phyloP scores from a whole-genome alignment of 352 stramenopile species.

The Globisporangium sylvaticum region DNA sequence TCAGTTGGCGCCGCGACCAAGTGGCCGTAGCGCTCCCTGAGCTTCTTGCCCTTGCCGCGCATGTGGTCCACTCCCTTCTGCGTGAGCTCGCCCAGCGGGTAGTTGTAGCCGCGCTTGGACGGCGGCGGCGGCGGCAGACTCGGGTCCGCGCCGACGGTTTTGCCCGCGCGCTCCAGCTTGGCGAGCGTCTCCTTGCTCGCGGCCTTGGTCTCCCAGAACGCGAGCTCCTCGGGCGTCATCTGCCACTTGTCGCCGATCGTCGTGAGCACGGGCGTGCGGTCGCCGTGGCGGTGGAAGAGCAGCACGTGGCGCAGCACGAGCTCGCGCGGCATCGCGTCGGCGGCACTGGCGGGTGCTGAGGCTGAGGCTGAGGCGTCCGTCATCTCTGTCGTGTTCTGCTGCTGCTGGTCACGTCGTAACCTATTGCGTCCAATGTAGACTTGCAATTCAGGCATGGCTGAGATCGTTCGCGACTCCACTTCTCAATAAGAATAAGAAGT shows the following conservation, averaged over 20 bases:
- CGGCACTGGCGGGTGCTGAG: not conserved
- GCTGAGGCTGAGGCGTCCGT: not conserved
- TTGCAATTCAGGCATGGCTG: no score
- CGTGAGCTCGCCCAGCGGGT: constrained; percentile 58
- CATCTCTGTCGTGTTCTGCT: not conserved
- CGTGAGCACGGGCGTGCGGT: constrained; percentile 71
- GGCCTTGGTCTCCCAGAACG: constrained; percentile 58
- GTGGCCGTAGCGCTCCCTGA: constrained; percentile 43
- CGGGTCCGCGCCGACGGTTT: constrained; percentile 41
- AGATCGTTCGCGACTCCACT: no score
- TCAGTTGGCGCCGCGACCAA: constrained; percentile 21
- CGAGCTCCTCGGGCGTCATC: constrained; percentile 48
- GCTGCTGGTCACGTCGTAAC: no score
- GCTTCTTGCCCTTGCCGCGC: constrained; percentile 46
- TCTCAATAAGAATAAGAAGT: no score
- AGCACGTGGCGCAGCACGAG: constrained; percentile 68
- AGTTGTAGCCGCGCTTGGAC: constrained; percentile 33
- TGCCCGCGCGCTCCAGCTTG: constrained; percentile 40
- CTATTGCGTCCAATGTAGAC: no score
- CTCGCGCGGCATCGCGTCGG: constrained; percentile 13
- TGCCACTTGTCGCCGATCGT: constrained; percentile 46
- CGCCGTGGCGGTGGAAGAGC: constrained; percentile 78
- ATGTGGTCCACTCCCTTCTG: constrained; percentile 69
- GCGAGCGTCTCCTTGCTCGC: constrained; percentile 49
- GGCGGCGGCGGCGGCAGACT: constrained; percentile 39